Evolutionary conservation across 108 stramenopile species (phyloP).

Genomic region (Fistulifera pelliculosa): DNA sequence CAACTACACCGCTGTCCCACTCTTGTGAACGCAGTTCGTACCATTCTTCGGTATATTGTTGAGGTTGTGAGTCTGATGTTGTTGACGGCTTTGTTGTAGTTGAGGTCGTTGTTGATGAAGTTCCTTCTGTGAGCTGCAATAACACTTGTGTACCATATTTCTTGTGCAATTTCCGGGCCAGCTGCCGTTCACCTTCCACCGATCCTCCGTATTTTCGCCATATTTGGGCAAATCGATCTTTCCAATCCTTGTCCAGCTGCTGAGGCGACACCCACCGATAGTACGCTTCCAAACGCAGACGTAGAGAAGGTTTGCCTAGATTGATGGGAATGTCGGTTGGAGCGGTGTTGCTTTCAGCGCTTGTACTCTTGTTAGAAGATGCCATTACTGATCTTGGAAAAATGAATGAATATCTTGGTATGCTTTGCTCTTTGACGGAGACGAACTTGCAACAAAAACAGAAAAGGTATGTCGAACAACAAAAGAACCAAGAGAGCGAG

Average conservation of each 20-base stretch:
- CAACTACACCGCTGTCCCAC: conserved; percentile 37
- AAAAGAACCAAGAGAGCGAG: too few relatives aligned
- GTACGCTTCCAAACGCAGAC: conserved; percentile 75
- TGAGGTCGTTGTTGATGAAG: conserved; percentile 10
- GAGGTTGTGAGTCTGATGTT: not conserved
- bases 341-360: too few relatives aligned
- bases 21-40: conserved; percentile 33
- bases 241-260: conserved; percentile 43
- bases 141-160: conserved; percentile 66
- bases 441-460: too few relatives aligned
- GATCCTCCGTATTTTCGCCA: conserved; percentile 69
- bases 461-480: too few relatives aligned
- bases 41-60: conserved; percentile 36
- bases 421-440: too few relatives aligned
- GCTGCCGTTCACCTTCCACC: conserved; percentile 50
- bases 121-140: conserved; percentile 33
- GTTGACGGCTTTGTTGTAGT: not conserved
- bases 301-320: conserved; percentile 59
- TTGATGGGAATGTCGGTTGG: conserved; percentile 25
- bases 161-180: conserved; percentile 53
- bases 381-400: too few relatives aligned
- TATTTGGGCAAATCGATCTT: conserved; percentile 56
- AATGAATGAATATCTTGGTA: too few relatives aligned
- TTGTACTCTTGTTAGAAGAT: too few relatives aligned
- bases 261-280: conserved; percentile 69